Evolutionary conservation across 129 eudicot genomes (phyloP), one percentile per base, ranked within the genome.

Genomic region (Lactuca saligna): DNA sequence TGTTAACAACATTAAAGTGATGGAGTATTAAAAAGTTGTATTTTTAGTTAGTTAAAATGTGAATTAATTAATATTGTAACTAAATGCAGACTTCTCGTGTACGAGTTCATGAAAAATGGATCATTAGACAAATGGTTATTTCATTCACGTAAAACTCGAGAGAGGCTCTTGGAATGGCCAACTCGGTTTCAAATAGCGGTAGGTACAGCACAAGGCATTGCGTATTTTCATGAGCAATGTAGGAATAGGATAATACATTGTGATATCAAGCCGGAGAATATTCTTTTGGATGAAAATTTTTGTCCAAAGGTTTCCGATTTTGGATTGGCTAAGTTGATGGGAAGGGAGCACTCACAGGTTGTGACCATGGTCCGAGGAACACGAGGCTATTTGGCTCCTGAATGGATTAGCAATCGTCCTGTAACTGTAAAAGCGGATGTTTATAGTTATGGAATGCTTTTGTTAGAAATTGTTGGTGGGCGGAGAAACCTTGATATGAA

Each of bases 321-420:
- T 54, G 97, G 99, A 13, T 79, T 93, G 42, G 97, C 99, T 37
- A 93, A 93, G 81, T 33, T 93, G 78, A 89, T 93, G 97, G 95
- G 90, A 6, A 79, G 97, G 81, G 97, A 91, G 78, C 94, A 84
- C 63, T 86, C 97, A 0, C 96, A 83, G 50, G 97, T 89, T 32
- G 93, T 90, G 60, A 94, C 97, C n/a, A 89, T 90, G 97, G 84
- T 94, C 54, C 75, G 99, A 74, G 99, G 99, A 66, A 90, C 97
- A 37, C 66, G 99, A 74, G 99, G 99, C 7, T 94, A 94, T 79
- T 76, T 94, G 68, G 99, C 99, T 29, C 99, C 99, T 0, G 99
- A 94, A 57, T 94, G 97, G 99, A 77, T 94, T 12, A 94, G 97
- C 65, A 94, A 94, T 64, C 91, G 97, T 32, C 97, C 99, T 0